A percentile compares a stretch with the other conserved stretches of the same genome.
Evolutionary conservation across 345 rosid species (phyloP).

Genomic region (Populus deltoides): DNA sequence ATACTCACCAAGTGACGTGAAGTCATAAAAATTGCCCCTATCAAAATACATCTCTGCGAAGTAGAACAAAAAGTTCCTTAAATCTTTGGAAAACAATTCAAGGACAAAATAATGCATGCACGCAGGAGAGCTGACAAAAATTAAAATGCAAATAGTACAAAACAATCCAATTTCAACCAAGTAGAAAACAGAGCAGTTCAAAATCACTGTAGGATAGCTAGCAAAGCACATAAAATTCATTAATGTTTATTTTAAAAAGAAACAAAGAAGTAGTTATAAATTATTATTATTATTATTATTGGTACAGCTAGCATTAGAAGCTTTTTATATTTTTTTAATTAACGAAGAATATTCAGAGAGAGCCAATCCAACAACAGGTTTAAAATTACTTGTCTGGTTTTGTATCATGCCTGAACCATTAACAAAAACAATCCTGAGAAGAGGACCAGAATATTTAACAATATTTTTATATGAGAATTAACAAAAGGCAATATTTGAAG

Average conservation of each 20-base stretch:
- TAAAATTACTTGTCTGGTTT: background rate
- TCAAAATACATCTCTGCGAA: constrained; percentile 90
- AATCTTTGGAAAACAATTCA: constrained; percentile 8
- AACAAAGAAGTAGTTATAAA: background rate
- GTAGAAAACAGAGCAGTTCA: background rate
- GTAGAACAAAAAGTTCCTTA: constrained; percentile 7
- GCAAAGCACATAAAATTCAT: background rate
- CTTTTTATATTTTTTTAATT: background rate
- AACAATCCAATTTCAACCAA: background rate
- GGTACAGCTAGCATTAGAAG: background rate
- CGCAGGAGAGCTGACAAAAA: background rate
- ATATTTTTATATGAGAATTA: background rate
- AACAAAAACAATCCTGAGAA: background rate
- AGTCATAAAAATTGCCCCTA: constrained; percentile 92
- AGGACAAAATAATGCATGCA: background rate
- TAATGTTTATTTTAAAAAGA: background rate
- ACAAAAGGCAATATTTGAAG: background rate
- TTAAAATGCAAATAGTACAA: background rate
- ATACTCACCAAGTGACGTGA: constrained; percentile 90
- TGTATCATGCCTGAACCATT: background rate
- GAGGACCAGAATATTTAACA: background rate
- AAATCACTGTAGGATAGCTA: background rate
- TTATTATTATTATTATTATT: background rate
- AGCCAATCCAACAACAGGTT: background rate
- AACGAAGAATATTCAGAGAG: background rate